Evolutionary conservation across 805 yeast genomes (phyloP).

Genomic region (Priceomyces haplophilus): DNA sequence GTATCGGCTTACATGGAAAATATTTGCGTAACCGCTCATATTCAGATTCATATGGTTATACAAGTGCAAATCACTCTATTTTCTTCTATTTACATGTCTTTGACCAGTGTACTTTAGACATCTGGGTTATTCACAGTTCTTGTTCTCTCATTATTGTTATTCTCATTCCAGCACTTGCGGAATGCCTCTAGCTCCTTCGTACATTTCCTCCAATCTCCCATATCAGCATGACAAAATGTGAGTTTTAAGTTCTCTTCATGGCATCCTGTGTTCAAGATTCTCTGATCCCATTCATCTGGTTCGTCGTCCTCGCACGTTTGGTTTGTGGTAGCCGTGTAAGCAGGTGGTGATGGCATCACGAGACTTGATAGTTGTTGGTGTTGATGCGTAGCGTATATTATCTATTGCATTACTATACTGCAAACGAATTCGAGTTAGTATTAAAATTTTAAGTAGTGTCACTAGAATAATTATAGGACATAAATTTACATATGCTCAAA

Average conservation of each 20-base stretch:
- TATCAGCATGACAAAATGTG: constrained; percentile 45
- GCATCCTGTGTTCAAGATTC: constrained; percentile 45
- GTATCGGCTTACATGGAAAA: no score
- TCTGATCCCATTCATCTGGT: constrained; percentile 48
- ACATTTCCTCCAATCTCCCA: constrained; percentile 44
- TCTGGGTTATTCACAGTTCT: constrained; percentile 30
- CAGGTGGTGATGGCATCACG: no score
- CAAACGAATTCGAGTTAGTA: no score
- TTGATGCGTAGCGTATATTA: no score
- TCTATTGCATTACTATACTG: no score
- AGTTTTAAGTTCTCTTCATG: constrained; percentile 38
- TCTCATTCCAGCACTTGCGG: constrained; percentile 58
- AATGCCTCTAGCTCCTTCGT: constrained; percentile 52
- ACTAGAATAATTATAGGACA: not conserved
- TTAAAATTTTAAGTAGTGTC: not conserved
- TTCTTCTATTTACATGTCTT: no score
- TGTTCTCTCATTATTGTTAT: constrained; percentile 54
- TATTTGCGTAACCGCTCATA: no score
- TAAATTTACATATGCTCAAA: constrained; percentile 14
- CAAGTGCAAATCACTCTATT: no score
- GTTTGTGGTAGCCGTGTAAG: no score
- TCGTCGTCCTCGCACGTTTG: constrained; percentile 38
- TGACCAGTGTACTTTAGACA: not conserved
- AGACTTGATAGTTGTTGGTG: no score
- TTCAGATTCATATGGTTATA: no score